Evolutionary conservation across 1,284 basidiomycete species (phyloP), one percentile per base, ranked within the genome.

Genomic region (Cerrena zonata): DNA sequence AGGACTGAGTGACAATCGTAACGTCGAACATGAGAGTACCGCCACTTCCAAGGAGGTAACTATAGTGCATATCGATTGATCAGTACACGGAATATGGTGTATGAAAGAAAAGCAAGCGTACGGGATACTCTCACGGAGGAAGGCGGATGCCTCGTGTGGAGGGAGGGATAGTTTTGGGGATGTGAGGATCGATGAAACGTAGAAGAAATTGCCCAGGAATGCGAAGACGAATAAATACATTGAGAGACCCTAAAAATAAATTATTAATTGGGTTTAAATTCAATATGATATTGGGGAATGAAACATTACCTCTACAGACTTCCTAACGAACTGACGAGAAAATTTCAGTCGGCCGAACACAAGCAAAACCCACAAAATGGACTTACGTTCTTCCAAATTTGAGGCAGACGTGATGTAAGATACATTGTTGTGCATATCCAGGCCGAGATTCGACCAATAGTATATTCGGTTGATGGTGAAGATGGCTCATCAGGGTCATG

Each of bases 341-440:
- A 47, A 47, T 36, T 26, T 5, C 18, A 21, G n/a, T 27, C 24
- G 15, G 46, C 15, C 23, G 34, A 21, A 23, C 3, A 26, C 19
- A 26, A 7, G 19, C 48, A 26, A 34, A 23, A 36, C 41, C 30
- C 22, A 27, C 38, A 44, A 7, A 7, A 13, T 10, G n/a, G 5
- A 82, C 91, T 68, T 64, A 94, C 92, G 61, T 96, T 96, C 69
- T 94, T 94, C 93, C 93, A 96, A 56, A 97, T 95, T 67, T 96
- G 94, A 24, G 94, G 94, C 60, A 96, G 70, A 47, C 94, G 81
- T 2, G 89, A 91, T 4, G 93, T 95, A 23, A 97, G 71, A 68
- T 97, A 97, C 19, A 95, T 72, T 1, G 84, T 90, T 1, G 93
- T 92, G 65, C 94, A 96, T 24, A 86, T 65, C 94, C 94, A 97